A percentile compares a stretch with the other conserved stretches of the same genome.
Evolutionary conservation across 805 yeast genomes (phyloP).

Genomic region (Spathaspora sp.): DNA sequence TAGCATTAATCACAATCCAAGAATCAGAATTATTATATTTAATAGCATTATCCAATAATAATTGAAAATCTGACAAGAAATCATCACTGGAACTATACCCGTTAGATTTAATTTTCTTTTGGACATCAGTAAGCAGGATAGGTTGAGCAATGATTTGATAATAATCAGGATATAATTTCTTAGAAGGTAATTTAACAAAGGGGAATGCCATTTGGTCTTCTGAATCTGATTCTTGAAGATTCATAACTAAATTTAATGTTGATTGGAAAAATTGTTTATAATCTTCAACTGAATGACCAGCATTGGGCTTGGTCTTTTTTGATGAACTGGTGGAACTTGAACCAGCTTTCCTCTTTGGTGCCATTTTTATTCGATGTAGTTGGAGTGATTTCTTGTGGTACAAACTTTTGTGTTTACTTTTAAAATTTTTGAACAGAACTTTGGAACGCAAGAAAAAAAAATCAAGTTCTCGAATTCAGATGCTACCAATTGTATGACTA

Average conservation of each 20-base stretch:
- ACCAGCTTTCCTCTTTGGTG: slow-evolving; percentile 19
- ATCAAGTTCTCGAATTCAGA: too few species aligned
- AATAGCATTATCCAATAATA: slow-evolving; percentile 35
- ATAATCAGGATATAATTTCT: slow-evolving; percentile 38
- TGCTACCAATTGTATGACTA: neutral
- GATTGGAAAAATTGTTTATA: slow-evolving; percentile 24
- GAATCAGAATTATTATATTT: slow-evolving; percentile 40
- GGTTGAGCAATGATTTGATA: slow-evolving; percentile 32
- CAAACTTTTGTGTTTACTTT: neutral
- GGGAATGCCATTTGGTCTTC: slow-evolving; percentile 21
- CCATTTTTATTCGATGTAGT: slow-evolving; percentile 11
- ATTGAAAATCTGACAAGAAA: slow-evolving; percentile 32
- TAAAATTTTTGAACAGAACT: neutral
- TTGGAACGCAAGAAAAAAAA: too few species aligned
- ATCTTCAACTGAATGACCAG: slow-evolving; percentile 19
- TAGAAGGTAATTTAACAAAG: slow-evolving; percentile 32
- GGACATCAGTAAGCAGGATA: slow-evolving; percentile 30
- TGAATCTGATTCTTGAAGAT: slow-evolving; percentile 23
- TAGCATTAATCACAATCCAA: slow-evolving; percentile 65
- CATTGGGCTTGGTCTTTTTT: slow-evolving; percentile 14
- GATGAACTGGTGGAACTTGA: slow-evolving; percentile 1
- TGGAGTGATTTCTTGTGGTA: neutral
- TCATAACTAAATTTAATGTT: slow-evolving; percentile 28
- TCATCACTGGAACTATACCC: slow-evolving; percentile 33
- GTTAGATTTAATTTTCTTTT: slow-evolving; percentile 33